Percentiles rank a stretch among this genome's conserved stretches.
Conservation (phyloP, 352 stramenopile species). For the Phytopythium oedochilum region DNA sequence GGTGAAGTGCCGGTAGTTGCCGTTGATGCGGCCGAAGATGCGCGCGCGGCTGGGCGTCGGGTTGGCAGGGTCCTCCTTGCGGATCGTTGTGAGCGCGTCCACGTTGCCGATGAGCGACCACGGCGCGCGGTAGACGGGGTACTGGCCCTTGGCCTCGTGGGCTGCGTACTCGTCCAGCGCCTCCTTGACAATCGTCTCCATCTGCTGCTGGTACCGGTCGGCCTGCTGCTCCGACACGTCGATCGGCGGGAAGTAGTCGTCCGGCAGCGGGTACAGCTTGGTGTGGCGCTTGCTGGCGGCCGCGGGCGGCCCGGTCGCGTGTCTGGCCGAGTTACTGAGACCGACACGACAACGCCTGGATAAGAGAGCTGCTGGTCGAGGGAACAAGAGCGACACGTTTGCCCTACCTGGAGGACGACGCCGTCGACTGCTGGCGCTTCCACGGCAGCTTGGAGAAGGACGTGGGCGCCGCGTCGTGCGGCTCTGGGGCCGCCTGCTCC, state of each 20-base stretch:
- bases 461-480: neutral
- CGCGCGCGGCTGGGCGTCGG: constrained; percentile 19
- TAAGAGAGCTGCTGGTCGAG: neutral
- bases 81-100: constrained; percentile 32
- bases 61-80: constrained; percentile 21
- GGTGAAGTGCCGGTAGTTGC: constrained; percentile 59
- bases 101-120: constrained; percentile 30
- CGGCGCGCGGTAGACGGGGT: constrained; percentile 28
- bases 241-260: constrained; percentile 35
- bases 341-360: neutral
- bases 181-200: constrained; percentile 37
- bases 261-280: constrained; percentile 34
- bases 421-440: constrained; percentile 1
- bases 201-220: constrained; percentile 24
- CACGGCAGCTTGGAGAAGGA: neutral
- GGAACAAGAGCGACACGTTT: no score
- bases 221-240: constrained; percentile 21
- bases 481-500: neutral
- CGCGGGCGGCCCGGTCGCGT: neutral
- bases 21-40: constrained; percentile 54
- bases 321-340: neutral
- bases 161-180: constrained; percentile 36
- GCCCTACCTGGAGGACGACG: neutral
- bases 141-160: constrained; percentile 30
- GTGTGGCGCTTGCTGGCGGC: neutral